Conservation (phyloP, 495 filamentous ascomycete species). For the Cercophora sp. region DNA sequence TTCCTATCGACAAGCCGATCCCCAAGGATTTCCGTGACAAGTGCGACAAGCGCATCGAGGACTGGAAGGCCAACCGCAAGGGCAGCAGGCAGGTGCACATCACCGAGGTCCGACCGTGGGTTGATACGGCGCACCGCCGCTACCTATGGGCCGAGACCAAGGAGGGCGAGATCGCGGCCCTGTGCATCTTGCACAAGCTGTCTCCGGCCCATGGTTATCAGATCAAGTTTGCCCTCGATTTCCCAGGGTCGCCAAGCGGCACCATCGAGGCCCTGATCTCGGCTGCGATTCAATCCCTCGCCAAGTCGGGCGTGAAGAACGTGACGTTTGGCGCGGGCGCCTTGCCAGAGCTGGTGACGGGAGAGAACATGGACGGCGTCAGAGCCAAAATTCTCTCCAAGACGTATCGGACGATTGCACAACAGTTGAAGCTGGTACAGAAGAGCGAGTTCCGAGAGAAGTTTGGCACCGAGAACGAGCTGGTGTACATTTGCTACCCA, state of each 20-base stretch:
- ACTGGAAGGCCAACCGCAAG: slow-evolving; percentile 76
- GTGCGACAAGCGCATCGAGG: slow-evolving; percentile 65
- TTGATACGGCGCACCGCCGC: slow-evolving; percentile 70
- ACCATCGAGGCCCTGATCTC: slow-evolving; percentile 77
- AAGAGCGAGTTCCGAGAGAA: slow-evolving; percentile 89
- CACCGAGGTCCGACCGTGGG: slow-evolving; percentile 78
- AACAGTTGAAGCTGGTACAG: slow-evolving; percentile 69
- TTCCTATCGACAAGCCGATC: slow-evolving; percentile 56
- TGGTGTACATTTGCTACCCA: slow-evolving; percentile 78
- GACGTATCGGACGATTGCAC: slow-evolving; percentile 72
- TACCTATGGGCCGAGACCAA: slow-evolving; percentile 73
- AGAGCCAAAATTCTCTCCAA: slow-evolving; percentile 69
- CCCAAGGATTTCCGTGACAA: slow-evolving; percentile 59
- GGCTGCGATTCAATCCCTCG: slow-evolving; percentile 66
- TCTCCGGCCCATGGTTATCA: slow-evolving; percentile 75
- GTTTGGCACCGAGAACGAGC: slow-evolving; percentile 71
- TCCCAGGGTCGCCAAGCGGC: slow-evolving; percentile 72
- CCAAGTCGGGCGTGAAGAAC: slow-evolving; percentile 55
- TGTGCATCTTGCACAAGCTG: slow-evolving; percentile 71
- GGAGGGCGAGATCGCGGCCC: slow-evolving; percentile 62
- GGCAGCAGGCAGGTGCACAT: slow-evolving; percentile 75
- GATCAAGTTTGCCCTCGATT: slow-evolving; percentile 84
- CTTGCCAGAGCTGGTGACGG: slow-evolving; percentile 59
- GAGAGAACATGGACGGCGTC: slow-evolving; percentile 69
- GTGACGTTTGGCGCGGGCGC: slow-evolving; percentile 82